Percentiles rank a stretch among this genome's conserved stretches.
Evolutionary conservation across 106 monocot genomes (phyloP).

Genomic region (Dendrobium catenatum): DNA sequence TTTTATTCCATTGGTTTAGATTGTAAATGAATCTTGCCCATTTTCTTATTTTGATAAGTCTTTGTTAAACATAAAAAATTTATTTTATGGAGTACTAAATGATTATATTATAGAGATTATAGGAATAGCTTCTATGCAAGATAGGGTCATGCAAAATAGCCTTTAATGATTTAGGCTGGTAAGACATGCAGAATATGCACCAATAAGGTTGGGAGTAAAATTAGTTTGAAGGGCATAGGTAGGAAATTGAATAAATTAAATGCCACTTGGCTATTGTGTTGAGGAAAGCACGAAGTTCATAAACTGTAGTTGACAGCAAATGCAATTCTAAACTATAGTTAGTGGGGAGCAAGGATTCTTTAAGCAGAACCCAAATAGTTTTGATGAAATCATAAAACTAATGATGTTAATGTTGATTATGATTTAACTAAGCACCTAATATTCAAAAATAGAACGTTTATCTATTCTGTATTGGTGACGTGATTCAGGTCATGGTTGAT

Average conservation of each 20-base stretch:
- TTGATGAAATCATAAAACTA: not conserved
- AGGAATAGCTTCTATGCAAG: not conserved
- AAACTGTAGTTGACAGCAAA: not conserved
- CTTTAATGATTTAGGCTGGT: not conserved
- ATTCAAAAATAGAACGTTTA: not conserved
- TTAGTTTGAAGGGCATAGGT: not conserved
- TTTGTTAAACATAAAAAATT: not conserved
- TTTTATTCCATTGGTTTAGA: not conserved
- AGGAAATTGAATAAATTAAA: not conserved
- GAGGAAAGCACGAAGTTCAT: not conserved
- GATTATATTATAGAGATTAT: not conserved
- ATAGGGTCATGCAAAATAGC: not conserved
- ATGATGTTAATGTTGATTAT: not conserved
- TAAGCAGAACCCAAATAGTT: not conserved
- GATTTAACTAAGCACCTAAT: not conserved
- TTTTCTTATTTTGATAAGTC: not conserved
- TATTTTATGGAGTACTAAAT: not conserved
- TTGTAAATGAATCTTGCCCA: not conserved
- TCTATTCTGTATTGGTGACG: not conserved
- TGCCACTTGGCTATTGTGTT: not conserved
- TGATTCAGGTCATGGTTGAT: not conserved
- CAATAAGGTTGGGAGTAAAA: not conserved
- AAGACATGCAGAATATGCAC: not conserved
- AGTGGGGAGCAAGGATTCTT: not conserved
- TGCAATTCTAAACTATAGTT: not conserved